phyloP scores from a whole-genome alignment of 2,329 filamentous ascomycete species.

The Coniochaeta prunicola region DNA sequence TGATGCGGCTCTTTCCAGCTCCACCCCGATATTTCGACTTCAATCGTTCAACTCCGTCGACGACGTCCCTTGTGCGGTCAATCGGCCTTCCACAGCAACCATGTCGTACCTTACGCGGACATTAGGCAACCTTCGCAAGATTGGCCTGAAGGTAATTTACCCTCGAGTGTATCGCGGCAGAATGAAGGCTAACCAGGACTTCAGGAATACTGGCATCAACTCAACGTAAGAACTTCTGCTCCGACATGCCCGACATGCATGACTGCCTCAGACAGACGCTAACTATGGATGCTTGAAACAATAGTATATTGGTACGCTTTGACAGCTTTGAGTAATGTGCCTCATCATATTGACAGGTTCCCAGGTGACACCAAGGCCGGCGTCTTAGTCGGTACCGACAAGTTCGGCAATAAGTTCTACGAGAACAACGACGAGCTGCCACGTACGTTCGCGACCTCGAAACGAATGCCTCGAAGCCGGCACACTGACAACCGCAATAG shows the following conservation, averaged over 20 bases:
- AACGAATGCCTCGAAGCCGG: neutral
- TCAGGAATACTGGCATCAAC: constrained; percentile 85
- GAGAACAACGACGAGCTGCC: constrained; percentile 97
- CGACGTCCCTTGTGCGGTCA: constrained; percentile 9
- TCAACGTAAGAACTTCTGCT: constrained; percentile 62
- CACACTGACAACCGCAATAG: constrained; percentile 33
- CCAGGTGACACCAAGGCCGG: constrained; percentile 97
- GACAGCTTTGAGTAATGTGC: neutral
- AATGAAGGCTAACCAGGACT: constrained; percentile 26
- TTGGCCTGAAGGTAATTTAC: constrained; percentile 74
- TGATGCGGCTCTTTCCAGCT: constrained; percentile 13
- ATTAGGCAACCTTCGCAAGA: constrained; percentile 75
- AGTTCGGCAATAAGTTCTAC: constrained; percentile 95
- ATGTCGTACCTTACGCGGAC: constrained; percentile 94
- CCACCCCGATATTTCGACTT: constrained; percentile 7
- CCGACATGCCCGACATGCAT: constrained; percentile 14
- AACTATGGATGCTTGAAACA: constrained; percentile 4
- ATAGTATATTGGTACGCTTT: constrained; percentile 48
- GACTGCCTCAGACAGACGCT: constrained; percentile 14
- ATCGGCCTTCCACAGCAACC: constrained; percentile 26
- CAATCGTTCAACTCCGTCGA: constrained; percentile 12
- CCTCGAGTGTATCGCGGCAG: neutral
- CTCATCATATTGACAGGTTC: constrained; percentile 2
- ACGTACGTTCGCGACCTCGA: constrained; percentile 36
- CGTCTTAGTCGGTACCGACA: constrained; percentile 74